Base-by-base conservation (phyloP, 495 filamentous ascomycete species). In the Evernia prunastri region DNA sequence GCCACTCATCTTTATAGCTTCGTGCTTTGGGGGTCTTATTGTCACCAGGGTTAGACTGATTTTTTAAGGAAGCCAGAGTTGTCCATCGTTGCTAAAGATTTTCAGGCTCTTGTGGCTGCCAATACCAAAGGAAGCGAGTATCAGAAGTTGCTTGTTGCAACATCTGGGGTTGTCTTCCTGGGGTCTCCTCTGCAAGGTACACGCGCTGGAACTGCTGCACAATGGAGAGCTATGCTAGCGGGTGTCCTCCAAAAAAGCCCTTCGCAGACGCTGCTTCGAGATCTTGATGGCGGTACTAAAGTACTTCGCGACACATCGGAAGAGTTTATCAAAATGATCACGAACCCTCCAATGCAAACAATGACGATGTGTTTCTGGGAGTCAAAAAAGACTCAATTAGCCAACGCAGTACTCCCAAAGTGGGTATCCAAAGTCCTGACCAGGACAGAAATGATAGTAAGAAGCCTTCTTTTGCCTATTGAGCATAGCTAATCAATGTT, bases 81-180 rank as follows among this genome's bases (percentile, higher is more conserved):
- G 47, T n/a, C n/a, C n/a, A n/a, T n/a, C n/a, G 8, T 51, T 7
- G 31, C 49, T 53, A 31, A 53, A 31, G 25, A 15, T 27, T 18
- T 18, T 18, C 8, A 53, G 49, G 49, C 49, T 53, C 49, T 53
- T 18, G 49, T 29, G 5, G 31, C 31, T 18, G 49, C 49, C 49
- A 53, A 31, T 53, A 31, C 10, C 49, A 53, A 31, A 31, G 49
- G 49, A 31, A 53, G 49, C 27, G 27, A 53, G 25, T 58, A 39
- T 37, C 56, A 58, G 56, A 58, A 37, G 20, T 39, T 58, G 39
- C 31, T 58, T 33, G 56, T 58, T 39, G 56, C 56, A 58, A 58
- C 56, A 39, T 58, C 56, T 20, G 56, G 56, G 39, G 33, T 58
- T 17, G 7, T 58, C 9, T 58, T 58, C 33, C 56, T 58, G 25